Percentiles rank a stretch among this genome's conserved stretches.
Conservation (phyloP, 208 protist species). For the Trypanosoma platydactyli region DNA sequence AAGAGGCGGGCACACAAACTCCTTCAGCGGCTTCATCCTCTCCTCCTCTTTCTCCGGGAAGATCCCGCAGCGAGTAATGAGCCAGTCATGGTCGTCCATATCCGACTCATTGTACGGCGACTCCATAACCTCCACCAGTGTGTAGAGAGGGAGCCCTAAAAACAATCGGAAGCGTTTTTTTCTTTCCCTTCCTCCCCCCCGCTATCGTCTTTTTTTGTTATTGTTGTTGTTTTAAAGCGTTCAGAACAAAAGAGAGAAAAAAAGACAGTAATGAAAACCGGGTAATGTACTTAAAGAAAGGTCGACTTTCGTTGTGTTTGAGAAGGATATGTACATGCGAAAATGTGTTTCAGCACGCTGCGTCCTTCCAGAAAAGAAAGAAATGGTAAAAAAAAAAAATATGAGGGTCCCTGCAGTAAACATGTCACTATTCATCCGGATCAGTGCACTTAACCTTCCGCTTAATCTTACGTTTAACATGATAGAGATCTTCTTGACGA, state of each 20-base stretch:
- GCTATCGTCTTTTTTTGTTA: too few relatives aligned
- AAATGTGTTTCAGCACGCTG: background rate
- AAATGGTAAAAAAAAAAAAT: background rate
- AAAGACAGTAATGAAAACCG: background rate
- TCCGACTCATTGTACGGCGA: background rate
- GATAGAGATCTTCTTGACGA: conserved; percentile 60
- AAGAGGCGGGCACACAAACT: conserved; percentile 54
- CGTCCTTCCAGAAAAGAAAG: background rate
- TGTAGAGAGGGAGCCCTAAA: too few relatives aligned
- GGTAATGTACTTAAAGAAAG: background rate
- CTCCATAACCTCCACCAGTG: background rate
- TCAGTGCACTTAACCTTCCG: conserved; percentile 79
- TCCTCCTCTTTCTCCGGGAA: conserved; percentile 19
- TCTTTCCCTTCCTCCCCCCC: background rate
- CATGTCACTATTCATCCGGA: conserved; percentile 21
- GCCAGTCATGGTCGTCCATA: conserved; percentile 32
- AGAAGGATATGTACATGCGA: too few relatives aligned
- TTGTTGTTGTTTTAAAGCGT: conserved; percentile 1
- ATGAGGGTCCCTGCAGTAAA: background rate
- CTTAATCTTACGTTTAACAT: conserved; percentile 59
- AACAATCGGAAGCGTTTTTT: background rate
- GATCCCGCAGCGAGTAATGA: conserved; percentile 22
- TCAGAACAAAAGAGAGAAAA: background rate
- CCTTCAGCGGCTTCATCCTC: conserved; percentile 21
- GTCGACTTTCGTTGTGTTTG: too few relatives aligned